Evolutionary conservation across 1,284 basidiomycete species (phyloP).

Genomic region (Apiotrichum veenhuisii): DNA sequence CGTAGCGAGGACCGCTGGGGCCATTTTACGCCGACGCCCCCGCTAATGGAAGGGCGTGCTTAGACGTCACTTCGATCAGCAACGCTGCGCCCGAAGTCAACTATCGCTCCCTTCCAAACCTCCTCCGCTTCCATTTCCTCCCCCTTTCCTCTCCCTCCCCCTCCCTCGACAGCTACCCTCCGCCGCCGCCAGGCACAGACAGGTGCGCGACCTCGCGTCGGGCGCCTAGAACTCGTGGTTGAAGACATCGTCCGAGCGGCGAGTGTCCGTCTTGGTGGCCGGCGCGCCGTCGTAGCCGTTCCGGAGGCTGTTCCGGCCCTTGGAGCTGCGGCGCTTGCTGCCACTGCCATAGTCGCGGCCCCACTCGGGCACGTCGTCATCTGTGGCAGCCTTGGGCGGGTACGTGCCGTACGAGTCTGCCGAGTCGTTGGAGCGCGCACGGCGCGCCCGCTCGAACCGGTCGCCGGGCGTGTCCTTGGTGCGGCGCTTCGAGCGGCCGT

Average conservation of each 20-base stretch:
- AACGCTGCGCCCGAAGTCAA: too few relatives aligned
- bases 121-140: too few relatives aligned
- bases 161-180: background rate
- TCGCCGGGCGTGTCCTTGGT: slow-evolving; percentile 26
- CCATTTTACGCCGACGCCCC: too few relatives aligned
- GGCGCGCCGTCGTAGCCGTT: background rate
- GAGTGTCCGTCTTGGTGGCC: slow-evolving; percentile 2
- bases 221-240: slow-evolving; percentile 37
- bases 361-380: slow-evolving; percentile 51
- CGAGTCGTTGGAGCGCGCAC: slow-evolving; percentile 14
- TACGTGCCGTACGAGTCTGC: slow-evolving; percentile 20
- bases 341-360: slow-evolving; percentile 48
- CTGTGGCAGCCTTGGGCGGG: slow-evolving; percentile 35
- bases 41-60: too few relatives aligned
- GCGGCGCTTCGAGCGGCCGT: slow-evolving; percentile 26
- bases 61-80: too few relatives aligned
- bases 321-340: slow-evolving; percentile 18
- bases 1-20: too few relatives aligned
- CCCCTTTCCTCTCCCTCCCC: too few relatives aligned
- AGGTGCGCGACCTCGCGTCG: too few relatives aligned
- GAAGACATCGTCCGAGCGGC: slow-evolving; percentile 31
- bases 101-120: too few relatives aligned
- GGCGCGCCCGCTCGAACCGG: slow-evolving; percentile 37
- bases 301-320: slow-evolving; percentile 3
- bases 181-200: background rate